These are phyloP conservation scores for Rosa hybrid DNA, from an alignment of 331 rosid species.

Conservation along the genomic window DNA sequence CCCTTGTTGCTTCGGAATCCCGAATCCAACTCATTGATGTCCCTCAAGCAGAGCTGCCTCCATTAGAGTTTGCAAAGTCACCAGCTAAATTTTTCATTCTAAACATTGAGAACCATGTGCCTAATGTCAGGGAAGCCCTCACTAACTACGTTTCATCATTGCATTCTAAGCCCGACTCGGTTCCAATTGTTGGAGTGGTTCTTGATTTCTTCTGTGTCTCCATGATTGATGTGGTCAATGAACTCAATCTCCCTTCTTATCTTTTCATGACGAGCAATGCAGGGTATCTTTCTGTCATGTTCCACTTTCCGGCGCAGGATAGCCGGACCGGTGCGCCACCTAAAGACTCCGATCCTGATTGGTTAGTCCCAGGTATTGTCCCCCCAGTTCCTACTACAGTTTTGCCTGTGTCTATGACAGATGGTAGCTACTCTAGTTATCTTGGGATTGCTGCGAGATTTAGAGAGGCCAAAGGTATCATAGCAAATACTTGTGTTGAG, in stretches of 20 bases:
- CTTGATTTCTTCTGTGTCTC: conserved; percentile 29
- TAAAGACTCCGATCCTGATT: conserved; percentile 10
- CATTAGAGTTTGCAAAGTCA: conserved; percentile 9
- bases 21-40: conserved; percentile 26
- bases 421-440: conserved; percentile 20
- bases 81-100: conserved; percentile 8
- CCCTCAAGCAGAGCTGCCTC: conserved; percentile 20
- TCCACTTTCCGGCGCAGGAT: conserved; percentile 9
- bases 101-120: conserved; percentile 33
- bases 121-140: conserved; percentile 40
- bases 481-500: conserved; percentile 48
- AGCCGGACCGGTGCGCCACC: not conserved
- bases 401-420: conserved; percentile 22
- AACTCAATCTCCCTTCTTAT: conserved; percentile 21
- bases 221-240: conserved; percentile 22
- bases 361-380: conserved; percentile 15
- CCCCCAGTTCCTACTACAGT: conserved; percentile 24
- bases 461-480: conserved; percentile 51
- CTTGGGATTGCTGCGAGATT: conserved; percentile 25
- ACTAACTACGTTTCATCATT: conserved; percentile 29
- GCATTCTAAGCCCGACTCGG: not conserved
- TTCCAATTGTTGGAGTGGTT: conserved; percentile 20
- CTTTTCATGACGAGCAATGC: conserved; percentile 19
- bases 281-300: conserved; percentile 19
- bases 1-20: conserved; percentile 16